Evolutionary conservation across 2,329 filamentous ascomycete species (phyloP).

Genomic region (Stachybotrys chlorohalonatus): DNA sequence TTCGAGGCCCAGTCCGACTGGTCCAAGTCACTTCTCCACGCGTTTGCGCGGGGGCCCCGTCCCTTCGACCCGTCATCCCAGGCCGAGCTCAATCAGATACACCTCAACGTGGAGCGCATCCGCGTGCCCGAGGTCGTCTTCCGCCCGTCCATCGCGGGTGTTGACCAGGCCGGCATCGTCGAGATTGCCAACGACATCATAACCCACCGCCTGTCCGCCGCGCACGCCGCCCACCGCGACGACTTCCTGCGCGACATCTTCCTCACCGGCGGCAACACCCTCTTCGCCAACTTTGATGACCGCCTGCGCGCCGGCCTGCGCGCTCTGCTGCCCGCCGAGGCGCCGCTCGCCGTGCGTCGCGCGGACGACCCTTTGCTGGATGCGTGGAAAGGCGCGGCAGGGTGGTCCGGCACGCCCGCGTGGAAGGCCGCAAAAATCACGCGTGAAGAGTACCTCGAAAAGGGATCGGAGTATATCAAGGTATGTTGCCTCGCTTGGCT

Average conservation of each 20-base stretch:
- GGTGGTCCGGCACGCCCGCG: constrained; percentile 60
- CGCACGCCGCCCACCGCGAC: constrained; percentile 41
- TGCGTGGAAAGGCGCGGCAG: constrained; percentile 87
- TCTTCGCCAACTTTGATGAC: constrained; percentile 83
- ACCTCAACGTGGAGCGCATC: constrained; percentile 94
- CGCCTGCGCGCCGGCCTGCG: constrained; percentile 64
- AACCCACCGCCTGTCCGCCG: constrained; percentile 62
- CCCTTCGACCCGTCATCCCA: constrained; percentile 76
- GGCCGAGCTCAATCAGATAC: constrained; percentile 74
- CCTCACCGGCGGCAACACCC: constrained; percentile 83
- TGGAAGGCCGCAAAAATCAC: constrained; percentile 61
- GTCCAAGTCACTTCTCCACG: constrained; percentile 85
- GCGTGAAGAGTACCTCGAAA: constrained; percentile 79
- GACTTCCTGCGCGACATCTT: constrained; percentile 80
- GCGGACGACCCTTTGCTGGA: constrained; percentile 74
- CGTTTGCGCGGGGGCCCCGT: constrained; percentile 79
- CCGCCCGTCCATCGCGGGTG: constrained; percentile 80
- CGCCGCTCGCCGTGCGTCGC: constrained; percentile 59
- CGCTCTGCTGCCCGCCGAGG: constrained; percentile 60
- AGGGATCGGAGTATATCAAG: constrained; percentile 90
- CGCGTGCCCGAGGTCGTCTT: constrained; percentile 90
- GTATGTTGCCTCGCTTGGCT: constrained; percentile 29
- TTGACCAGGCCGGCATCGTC: constrained; percentile 88
- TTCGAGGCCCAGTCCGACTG: constrained; percentile 89
- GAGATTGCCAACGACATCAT: constrained; percentile 90